Percentiles rank a stretch among this genome's conserved stretches.
phyloP scores from a whole-genome alignment of 805 yeast species.

The Torulaspora indica region DNA sequence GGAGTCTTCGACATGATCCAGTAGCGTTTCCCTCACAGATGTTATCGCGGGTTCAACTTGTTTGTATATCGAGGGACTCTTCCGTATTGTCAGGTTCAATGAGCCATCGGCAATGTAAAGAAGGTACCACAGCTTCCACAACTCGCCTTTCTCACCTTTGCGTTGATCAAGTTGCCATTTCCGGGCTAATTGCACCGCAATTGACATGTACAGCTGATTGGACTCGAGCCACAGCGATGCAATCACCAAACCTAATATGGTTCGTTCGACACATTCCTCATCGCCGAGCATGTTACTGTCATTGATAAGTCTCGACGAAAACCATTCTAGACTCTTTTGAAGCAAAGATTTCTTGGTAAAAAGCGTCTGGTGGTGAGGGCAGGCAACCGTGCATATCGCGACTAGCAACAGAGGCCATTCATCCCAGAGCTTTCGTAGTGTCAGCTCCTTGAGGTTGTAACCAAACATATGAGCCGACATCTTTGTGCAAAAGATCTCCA shows the following conservation, averaged over 20 bases:
- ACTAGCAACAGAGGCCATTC: conserved; percentile 54
- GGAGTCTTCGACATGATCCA: conserved; percentile 10
- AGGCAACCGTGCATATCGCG: conserved; percentile 57
- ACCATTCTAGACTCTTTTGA: conserved; percentile 35
- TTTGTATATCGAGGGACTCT: conserved; percentile 51
- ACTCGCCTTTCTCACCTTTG: conserved; percentile 24
- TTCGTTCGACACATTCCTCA: conserved; percentile 51
- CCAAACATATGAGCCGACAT: conserved; percentile 65
- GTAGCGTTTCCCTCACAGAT: conserved; percentile 9
- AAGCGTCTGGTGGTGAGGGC: conserved; percentile 50
- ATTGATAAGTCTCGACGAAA: conserved; percentile 32
- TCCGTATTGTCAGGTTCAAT: conserved; percentile 55
- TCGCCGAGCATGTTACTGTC: conserved; percentile 34
- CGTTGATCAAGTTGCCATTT: conserved; percentile 18
- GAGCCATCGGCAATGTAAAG: conserved; percentile 64
- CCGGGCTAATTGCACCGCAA: conserved; percentile 64
- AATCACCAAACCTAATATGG: conserved; percentile 57
- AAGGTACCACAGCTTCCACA: conserved; percentile 61
- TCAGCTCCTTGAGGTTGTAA: conserved; percentile 49
- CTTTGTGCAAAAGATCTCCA: conserved; percentile 48
- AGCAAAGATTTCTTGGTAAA: conserved; percentile 17
- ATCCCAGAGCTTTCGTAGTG: conserved; percentile 48
- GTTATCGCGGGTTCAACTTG: conserved; percentile 41
- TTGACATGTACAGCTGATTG: conserved; percentile 59
- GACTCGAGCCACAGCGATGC: conserved; percentile 68